phyloP scores from a whole-genome alignment of 768 basidiomycete genomes.

The Hygrophorus pudorinus region DNA sequence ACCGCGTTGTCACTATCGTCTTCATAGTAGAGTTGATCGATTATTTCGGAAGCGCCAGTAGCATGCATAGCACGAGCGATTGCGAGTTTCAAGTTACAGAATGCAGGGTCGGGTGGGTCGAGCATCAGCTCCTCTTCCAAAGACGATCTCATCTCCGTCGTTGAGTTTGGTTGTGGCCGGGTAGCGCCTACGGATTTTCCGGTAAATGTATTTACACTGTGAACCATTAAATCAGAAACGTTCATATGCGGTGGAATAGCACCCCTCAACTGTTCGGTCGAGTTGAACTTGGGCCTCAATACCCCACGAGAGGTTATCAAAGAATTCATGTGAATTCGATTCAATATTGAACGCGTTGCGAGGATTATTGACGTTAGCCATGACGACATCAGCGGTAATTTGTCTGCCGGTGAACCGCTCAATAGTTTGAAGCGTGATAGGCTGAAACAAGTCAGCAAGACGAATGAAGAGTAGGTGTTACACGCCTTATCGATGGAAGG shows the following conservation, averaged over 20 bases:
- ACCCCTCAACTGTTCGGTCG: not conserved
- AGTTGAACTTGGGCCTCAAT: not conserved
- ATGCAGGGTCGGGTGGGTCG: not conserved
- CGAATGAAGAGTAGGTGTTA: not conserved
- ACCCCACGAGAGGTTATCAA: conserved; percentile 2
- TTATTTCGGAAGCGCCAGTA: not conserved
- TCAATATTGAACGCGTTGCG: conserved; percentile 2
- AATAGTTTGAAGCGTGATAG: not conserved
- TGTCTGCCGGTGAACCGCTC: conserved; percentile 1
- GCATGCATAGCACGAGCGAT: conserved; percentile 3
- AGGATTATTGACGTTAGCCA: not conserved
- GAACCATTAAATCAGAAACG: not conserved
- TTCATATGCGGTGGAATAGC: too few species aligned
- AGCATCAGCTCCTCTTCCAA: not conserved
- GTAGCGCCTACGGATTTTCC: not conserved
- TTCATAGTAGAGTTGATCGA: too few species aligned
- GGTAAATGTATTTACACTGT: conserved; percentile 1
- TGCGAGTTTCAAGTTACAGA: conserved; percentile 2
- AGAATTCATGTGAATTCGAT: not conserved
- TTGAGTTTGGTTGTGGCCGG: not conserved
- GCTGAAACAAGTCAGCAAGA: not conserved
- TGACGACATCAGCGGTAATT: too few species aligned
- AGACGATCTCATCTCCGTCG: conserved; percentile 1
- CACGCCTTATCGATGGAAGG: conserved; percentile 1
- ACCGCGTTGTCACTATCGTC: too few species aligned